Conservation (phyloP, 1,284 basidiomycete genomes). For the Ustanciosporium gigantosporum region DNA sequence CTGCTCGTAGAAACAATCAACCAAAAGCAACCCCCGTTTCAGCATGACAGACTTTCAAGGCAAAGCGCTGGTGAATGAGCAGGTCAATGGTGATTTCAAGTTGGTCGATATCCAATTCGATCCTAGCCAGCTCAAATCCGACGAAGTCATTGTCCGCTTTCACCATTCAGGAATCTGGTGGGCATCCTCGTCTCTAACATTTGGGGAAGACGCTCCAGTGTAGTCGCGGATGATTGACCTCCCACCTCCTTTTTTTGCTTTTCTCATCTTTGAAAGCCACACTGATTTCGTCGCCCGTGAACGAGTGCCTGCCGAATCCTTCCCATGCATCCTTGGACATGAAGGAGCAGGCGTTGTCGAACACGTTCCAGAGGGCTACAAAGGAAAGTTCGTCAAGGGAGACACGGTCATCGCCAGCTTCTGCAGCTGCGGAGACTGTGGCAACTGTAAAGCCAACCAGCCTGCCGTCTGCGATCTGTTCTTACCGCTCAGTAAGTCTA, state of each 20-base stretch:
- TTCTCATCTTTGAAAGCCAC: not conserved
- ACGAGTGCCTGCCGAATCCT: not conserved
- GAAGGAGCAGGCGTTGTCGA: conserved; percentile 19
- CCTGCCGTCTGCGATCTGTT: conserved; percentile 13
- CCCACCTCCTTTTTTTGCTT: too few relatives aligned
- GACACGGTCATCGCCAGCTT: conserved; percentile 22
- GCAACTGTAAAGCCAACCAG: conserved; percentile 13
- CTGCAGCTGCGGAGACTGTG: conserved; percentile 20
- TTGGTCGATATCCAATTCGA: conserved; percentile 17
- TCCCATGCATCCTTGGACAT: conserved; percentile 17
- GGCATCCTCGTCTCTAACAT: conserved; percentile 2
- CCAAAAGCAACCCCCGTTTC: too few relatives aligned
- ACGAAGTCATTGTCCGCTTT: conserved; percentile 11
- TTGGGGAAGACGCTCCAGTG: not conserved
- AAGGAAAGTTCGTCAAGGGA: conserved; percentile 5
- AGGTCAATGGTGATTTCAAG: conserved; percentile 7
- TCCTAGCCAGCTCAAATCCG: conserved; percentile 4
- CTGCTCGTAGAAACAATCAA: too few relatives aligned
- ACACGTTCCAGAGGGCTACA: conserved; percentile 8
- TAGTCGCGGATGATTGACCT: too few relatives aligned
- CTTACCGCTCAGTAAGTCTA: conserved; percentile 10
- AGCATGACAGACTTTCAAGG: not conserved
- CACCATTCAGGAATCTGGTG: conserved; percentile 16
- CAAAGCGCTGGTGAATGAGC: conserved; percentile 12
- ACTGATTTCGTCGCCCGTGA: not conserved